Conservation (phyloP, 208 protist species). For the Leishmania gerbilli region DNA sequence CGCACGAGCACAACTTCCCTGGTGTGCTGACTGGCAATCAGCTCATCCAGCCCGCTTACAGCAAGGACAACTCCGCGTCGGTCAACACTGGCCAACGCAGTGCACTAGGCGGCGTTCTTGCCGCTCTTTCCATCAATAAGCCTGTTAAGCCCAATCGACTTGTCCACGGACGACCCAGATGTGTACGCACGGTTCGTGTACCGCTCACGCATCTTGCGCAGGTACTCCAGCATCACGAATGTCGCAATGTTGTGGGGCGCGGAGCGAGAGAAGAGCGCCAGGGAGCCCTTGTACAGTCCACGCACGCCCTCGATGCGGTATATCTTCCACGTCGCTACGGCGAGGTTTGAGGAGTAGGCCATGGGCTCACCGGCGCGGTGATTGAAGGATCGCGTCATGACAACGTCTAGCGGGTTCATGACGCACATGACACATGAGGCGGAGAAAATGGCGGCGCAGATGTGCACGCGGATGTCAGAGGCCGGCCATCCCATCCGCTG, state of each 20-base stretch:
- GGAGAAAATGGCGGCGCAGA: conserved; percentile 37
- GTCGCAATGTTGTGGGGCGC: conserved; percentile 67
- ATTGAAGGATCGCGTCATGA: conserved; percentile 75
- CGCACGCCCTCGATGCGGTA: conserved; percentile 61
- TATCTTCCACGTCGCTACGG: conserved; percentile 37
- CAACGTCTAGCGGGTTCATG: conserved; percentile 68
- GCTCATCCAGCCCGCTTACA: too few species aligned
- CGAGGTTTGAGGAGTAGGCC: conserved; percentile 41
- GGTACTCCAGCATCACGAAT: conserved; percentile 61
- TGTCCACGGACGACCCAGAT: conserved; percentile 43
- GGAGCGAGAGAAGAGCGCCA: conserved; percentile 53
- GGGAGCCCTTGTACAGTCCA: conserved; percentile 74
- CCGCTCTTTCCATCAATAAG: conserved; percentile 9
- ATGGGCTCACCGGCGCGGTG: conserved; percentile 13
- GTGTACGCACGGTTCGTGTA: conserved; percentile 56
- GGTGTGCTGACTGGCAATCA: not conserved
- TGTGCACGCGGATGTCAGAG: conserved; percentile 54
- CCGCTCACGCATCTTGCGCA: conserved; percentile 51
- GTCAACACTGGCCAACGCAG: not conserved
- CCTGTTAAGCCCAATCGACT: conserved; percentile 33
- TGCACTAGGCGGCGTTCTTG: conserved; percentile 8
- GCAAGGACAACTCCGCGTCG: not conserved
- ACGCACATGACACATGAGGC: conserved; percentile 35
- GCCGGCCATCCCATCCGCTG: conserved; percentile 15
- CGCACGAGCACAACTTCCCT: not conserved